These are phyloP conservation scores for Apiotrichum akiyoshidainum DNA, from an alignment of 1,284 basidiomycete genomes.

Conservation along the genomic window DNA sequence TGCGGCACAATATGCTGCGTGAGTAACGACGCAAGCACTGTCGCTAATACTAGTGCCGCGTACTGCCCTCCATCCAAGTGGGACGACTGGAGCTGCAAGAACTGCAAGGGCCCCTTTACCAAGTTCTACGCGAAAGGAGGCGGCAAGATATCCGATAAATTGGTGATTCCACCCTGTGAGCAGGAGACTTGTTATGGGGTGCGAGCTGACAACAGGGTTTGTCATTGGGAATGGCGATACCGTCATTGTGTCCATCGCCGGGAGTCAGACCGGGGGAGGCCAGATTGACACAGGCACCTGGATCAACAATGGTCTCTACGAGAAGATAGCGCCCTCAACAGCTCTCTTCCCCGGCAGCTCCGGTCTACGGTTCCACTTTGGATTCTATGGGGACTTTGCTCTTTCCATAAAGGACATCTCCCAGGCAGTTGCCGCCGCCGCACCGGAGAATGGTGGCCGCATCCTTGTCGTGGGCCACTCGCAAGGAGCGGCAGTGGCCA, in stretches of 20 bases:
- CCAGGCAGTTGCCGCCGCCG: not conserved
- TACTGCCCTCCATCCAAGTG: not conserved
- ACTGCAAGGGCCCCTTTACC: not conserved
- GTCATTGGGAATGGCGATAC: not conserved
- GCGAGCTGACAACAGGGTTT: not conserved
- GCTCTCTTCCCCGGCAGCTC: too few species aligned
- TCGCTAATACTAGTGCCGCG: not conserved
- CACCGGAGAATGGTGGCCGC: not conserved
- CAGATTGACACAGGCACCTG: not conserved
- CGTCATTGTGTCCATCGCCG: slow-evolving; percentile 21
- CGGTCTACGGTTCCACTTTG: too few species aligned
- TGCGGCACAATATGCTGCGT: not conserved
- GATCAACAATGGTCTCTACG: slow-evolving; percentile 9
- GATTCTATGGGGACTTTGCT: slow-evolving; percentile 1
- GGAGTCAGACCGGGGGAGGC: slow-evolving; percentile 13
- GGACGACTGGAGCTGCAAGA: not conserved
- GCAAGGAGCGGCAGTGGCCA: slow-evolving; percentile 23
- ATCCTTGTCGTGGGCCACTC: slow-evolving; percentile 29
- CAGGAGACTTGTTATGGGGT: not conserved
- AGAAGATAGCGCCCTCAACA: not conserved
- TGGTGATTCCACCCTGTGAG: not conserved
- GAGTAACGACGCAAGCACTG: too few species aligned
- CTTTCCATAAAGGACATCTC: slow-evolving; percentile 14
- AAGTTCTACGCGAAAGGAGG: not conserved
- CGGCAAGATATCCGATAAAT: too few species aligned